Conservation (phyloP, 2,329 filamentous ascomycete species). For the Apiospora malaysiana region DNA sequence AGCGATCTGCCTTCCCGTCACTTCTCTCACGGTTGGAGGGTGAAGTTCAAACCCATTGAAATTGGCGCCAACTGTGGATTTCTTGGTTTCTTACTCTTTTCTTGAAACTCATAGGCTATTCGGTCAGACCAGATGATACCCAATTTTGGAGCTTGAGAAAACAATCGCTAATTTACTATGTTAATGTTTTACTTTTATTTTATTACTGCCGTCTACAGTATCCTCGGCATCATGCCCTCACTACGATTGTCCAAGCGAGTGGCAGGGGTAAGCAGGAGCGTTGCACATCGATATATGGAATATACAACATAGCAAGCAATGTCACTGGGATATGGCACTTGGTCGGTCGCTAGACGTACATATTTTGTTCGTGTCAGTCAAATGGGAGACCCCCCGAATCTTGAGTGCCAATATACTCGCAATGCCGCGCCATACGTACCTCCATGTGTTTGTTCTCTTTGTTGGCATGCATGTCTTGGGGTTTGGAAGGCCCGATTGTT, state of each 20-base stretch:
- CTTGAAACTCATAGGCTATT: neutral
- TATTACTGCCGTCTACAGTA: neutral
- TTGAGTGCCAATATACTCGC: neutral
- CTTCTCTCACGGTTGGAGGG: neutral
- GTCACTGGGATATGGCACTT: neutral
- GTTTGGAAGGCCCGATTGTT: too few species aligned
- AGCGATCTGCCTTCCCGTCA: neutral
- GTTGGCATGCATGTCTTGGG: neutral
- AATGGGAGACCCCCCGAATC: neutral
- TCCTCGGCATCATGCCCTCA: neutral
- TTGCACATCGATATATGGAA: neutral
- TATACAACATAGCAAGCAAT: neutral
- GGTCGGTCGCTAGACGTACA: conserved; percentile 6
- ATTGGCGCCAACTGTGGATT: neutral
- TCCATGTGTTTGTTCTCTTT: neutral
- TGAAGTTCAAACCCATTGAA: too few species aligned
- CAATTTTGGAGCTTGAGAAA: conserved; percentile 1
- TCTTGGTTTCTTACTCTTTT: neutral
- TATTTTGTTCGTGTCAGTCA: neutral
- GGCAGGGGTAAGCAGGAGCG: neutral
- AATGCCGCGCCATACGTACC: too few species aligned
- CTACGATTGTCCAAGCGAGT: neutral
- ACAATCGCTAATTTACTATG: neutral
- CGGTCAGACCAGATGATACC: conserved; percentile 8
- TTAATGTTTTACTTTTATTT: neutral